phyloP scores from a whole-genome alignment of 2,329 filamentous ascomycete species.

The Colletotrichum shisoi region DNA sequence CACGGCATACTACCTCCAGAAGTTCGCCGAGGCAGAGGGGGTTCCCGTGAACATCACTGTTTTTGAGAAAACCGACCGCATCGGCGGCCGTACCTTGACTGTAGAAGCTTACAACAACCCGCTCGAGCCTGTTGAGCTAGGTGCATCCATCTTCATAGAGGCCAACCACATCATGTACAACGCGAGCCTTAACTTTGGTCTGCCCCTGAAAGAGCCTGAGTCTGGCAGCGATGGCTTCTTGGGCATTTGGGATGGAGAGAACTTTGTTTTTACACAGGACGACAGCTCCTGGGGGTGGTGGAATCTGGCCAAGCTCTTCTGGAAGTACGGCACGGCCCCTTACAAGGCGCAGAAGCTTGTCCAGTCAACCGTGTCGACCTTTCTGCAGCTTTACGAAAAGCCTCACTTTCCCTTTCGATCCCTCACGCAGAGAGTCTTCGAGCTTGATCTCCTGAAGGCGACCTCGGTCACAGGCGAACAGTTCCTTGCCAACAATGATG shows the following conservation, averaged over 20 bases:
- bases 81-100: conserved; percentile 89
- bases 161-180: conserved; percentile 84
- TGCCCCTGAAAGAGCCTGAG: conserved; percentile 61
- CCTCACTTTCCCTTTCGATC: conserved; percentile 86
- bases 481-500: conserved; percentile 71
- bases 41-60: conserved; percentile 80
- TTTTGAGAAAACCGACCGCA: conserved; percentile 78
- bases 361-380: conserved; percentile 73
- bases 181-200: conserved; percentile 74
- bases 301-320: conserved; percentile 79
- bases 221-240: conserved; percentile 63
- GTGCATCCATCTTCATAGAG: conserved; percentile 89
- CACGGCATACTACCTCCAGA: conserved; percentile 80
- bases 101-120: conserved; percentile 77
- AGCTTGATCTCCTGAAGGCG: conserved; percentile 70
- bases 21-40: conserved; percentile 70
- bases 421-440: conserved; percentile 71
- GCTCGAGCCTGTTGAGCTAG: conserved; percentile 77
- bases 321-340: conserved; percentile 84
- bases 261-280: conserved; percentile 73
- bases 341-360: conserved; percentile 76
- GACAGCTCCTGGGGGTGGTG: conserved; percentile 74
- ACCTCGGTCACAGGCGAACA: conserved; percentile 78
- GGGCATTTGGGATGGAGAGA: conserved; percentile 83
- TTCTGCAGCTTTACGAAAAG: conserved; percentile 79